Evolutionary conservation across 495 filamentous ascomycete genomes (phyloP), one percentile per base, ranked within the genome.

Genomic region (Choiromyces venosus): DNA sequence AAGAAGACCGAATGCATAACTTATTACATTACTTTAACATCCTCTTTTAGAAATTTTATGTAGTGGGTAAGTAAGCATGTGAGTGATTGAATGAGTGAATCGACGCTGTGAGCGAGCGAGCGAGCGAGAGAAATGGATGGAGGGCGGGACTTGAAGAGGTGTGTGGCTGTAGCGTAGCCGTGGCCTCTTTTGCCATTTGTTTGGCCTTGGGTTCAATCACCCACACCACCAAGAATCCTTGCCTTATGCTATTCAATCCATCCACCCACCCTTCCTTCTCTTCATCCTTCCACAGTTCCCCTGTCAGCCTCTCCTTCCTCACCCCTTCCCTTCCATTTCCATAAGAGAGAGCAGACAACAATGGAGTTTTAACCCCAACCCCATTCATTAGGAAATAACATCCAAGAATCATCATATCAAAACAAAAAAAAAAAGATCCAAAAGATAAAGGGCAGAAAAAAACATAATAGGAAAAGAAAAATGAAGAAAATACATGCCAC

Each of bases 131-230:
- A 56, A 56, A 56, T 56, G 8, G n/a, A 25, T 21, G 46, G 46
- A 56, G n/a, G n/a, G n/a, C 52, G 9, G n/a, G 52, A 56, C 52
- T 29, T 25, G 52, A 25, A 56, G 52, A 56, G 52, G 25, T 25
- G 52, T 56, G 38, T 75, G 73, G 75, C 66, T 66, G 66, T 74
- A 33, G 73, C 69, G 75, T 76, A 76, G 74, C 75, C 75, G 75
- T 77, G 75, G 75, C 75, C 75, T 74, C 75, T 73, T 76, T 77
- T 76, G 37, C 52, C 40, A 75, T 77, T 77, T 71, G 69, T 39
- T 77, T 39, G 16, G 38, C 44, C 52, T 56, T 3, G 18, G 29
- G 9, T 56, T 29, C 52, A 8, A 10, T 56, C 52, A 56, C n/a
- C 9, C 52, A 56, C 52, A n/a, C n/a, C n/a, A 29, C 52, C 52